Conservation (phyloP, 1,284 basidiomycete species). For the Ustilago xerochloae region DNA sequence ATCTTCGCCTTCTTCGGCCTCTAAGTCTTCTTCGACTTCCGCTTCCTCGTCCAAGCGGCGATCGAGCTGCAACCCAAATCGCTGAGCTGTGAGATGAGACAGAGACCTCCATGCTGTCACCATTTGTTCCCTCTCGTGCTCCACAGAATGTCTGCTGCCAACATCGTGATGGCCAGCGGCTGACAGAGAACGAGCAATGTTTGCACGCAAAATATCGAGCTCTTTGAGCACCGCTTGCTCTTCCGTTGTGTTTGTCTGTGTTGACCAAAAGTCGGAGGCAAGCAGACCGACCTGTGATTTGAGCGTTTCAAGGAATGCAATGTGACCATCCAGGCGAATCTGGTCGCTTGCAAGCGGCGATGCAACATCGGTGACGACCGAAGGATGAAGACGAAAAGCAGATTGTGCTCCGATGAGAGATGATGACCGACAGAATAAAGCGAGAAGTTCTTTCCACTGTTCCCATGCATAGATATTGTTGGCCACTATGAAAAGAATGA, state of each 20-base stretch:
- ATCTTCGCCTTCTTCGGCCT: slow-evolving; percentile 44
- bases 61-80: slow-evolving; percentile 42
- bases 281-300: slow-evolving; percentile 17
- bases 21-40: slow-evolving; percentile 35
- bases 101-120: slow-evolving; percentile 34
- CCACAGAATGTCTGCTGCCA: too few relatives aligned
- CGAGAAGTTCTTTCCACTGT: slow-evolving; percentile 43
- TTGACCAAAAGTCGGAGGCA: slow-evolving; percentile 27
- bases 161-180: not conserved
- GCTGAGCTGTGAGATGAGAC: slow-evolving; percentile 7
- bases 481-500: slow-evolving; percentile 38
- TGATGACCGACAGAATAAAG: slow-evolving; percentile 47
- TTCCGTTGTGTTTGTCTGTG: slow-evolving; percentile 5
- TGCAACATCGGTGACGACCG: not conserved
- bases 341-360: not conserved
- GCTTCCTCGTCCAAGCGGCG: slow-evolving; percentile 36
- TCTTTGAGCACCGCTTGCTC: slow-evolving; percentile 15
- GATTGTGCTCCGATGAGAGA: slow-evolving; percentile 43
- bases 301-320: slow-evolving; percentile 25
- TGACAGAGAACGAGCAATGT: slow-evolving; percentile 30
- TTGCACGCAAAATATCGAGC: slow-evolving; percentile 25
- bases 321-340: slow-evolving; percentile 11
- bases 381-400: slow-evolving; percentile 34
- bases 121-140: not conserved
- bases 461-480: slow-evolving; percentile 45